Evolutionary conservation across 352 stramenopile species (phyloP).

Genomic region (Discostella stelligera): DNA sequence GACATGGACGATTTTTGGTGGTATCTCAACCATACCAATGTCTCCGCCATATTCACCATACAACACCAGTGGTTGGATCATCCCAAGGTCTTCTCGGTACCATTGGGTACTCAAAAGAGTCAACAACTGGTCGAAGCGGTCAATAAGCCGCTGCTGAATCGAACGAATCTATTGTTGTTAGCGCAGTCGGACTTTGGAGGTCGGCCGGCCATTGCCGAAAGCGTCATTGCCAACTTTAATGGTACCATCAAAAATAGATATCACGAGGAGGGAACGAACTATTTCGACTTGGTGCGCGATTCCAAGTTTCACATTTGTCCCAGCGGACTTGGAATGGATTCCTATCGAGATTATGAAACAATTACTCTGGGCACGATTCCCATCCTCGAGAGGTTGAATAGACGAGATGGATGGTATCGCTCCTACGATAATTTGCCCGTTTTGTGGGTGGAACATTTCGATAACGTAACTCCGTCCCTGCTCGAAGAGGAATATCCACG

Average conservation of each 20-base stretch:
- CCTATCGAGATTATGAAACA: conserved; percentile 49
- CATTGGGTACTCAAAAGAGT: conserved; percentile 29
- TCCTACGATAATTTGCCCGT: conserved; percentile 40
- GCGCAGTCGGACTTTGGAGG: conserved; percentile 18
- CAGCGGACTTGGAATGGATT: conserved; percentile 56
- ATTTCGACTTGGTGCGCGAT: conserved; percentile 24
- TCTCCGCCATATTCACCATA: conserved; percentile 41
- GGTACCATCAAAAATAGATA: conserved; percentile 25
- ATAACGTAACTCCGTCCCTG: conserved; percentile 38
- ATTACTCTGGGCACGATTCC: conserved; percentile 19
- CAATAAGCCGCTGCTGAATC: conserved; percentile 1
- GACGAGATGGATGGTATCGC: conserved; percentile 35
- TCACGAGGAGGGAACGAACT: conserved; percentile 20
- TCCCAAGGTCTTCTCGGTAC: conserved; percentile 52
- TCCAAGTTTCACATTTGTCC: conserved; percentile 57
- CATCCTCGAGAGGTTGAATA: conserved; percentile 13
- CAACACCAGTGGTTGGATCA: conserved; percentile 51
- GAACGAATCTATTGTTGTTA: conserved; percentile 48
- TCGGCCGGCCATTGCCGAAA: conserved; percentile 19
- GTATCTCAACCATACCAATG: conserved; percentile 47
- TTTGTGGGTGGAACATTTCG: conserved; percentile 43
- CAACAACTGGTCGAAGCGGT: not conserved
- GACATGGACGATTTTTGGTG: conserved; percentile 27
- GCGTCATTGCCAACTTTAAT: conserved; percentile 53
- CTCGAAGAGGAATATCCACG: conserved; percentile 27